phyloP scores from a whole-genome alignment of 2,329 filamentous ascomycete species.

The Aphanocladium album region DNA sequence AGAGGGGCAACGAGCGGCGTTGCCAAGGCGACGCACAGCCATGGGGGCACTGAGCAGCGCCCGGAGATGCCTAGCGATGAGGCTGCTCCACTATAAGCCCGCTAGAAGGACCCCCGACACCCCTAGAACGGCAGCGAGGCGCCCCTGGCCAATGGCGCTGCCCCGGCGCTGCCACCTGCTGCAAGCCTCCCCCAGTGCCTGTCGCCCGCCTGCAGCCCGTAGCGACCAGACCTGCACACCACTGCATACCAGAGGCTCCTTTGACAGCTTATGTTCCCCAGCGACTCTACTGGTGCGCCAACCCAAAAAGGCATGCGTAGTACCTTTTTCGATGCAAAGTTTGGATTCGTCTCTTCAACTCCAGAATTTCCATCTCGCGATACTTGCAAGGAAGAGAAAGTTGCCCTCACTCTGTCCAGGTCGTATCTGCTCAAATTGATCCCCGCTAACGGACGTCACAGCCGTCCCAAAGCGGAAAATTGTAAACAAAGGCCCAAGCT shows the following conservation, averaged over 20 bases:
- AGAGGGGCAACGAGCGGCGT: slow-evolving; percentile 18
- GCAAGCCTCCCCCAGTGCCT: background rate
- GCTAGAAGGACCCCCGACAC: background rate
- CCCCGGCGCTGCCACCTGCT: background rate
- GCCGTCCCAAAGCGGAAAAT: slow-evolving; percentile 34
- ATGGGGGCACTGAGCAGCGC: background rate
- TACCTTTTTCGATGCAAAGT: background rate
- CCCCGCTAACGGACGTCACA: slow-evolving; percentile 21
- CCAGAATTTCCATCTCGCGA: slow-evolving; percentile 17
- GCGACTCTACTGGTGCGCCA: background rate
- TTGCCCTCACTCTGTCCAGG: slow-evolving; percentile 12
- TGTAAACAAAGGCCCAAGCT: slow-evolving; percentile 38
- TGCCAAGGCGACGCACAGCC: slow-evolving; percentile 16
- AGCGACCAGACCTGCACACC: background rate
- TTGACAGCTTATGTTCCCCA: slow-evolving; percentile 1
- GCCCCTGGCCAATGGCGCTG: background rate
- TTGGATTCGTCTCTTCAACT: background rate
- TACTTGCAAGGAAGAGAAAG: slow-evolving; percentile 18
- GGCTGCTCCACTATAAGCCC: background rate
- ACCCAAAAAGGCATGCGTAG: background rate
- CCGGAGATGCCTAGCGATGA: background rate
- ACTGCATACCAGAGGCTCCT: slow-evolving; percentile 6
- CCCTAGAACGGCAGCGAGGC: background rate
- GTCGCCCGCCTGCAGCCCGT: background rate
- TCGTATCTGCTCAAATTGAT: slow-evolving; percentile 10